Conservation (phyloP, 176 grass and related monocot genomes). For the Stipa capillata region DNA sequence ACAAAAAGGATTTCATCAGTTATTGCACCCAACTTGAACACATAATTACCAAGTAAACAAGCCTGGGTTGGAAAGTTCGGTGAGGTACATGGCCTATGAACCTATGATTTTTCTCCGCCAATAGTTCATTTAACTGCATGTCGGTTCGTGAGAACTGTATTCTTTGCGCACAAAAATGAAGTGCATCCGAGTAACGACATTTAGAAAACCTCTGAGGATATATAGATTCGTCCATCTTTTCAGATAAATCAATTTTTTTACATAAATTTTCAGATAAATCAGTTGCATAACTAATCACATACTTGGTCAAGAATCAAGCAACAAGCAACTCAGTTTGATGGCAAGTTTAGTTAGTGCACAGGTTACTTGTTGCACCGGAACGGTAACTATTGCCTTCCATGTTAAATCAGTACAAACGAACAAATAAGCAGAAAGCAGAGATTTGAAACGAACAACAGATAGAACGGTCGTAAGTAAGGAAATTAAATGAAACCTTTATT, state of each 20-base stretch:
- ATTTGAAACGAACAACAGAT: background rate
- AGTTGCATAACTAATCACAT: constrained; percentile 6
- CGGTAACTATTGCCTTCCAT: background rate
- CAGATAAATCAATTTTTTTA: background rate
- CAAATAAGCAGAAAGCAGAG: background rate
- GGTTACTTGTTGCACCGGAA: background rate
- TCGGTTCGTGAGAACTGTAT: background rate
- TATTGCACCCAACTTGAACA: background rate
- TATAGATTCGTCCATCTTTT: background rate
- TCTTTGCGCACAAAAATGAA: background rate
- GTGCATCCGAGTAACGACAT: background rate
- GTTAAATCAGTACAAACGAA: background rate
- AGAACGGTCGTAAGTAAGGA: constrained; percentile 7
- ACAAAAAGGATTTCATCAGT: constrained; percentile 1
- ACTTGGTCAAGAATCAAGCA: background rate
- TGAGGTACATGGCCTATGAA: background rate
- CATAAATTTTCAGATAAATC: background rate
- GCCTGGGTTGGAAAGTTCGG: background rate
- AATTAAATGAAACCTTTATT: constrained; percentile 59
- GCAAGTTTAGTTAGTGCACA: background rate
- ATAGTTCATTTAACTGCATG: background rate
- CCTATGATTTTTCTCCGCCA: background rate
- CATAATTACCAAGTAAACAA: background rate
- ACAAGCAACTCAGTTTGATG: background rate
- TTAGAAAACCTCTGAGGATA: background rate